Percentiles rank a stretch among this genome's conserved stretches.
These are phyloP conservation scores for Cercophora samala DNA, from an alignment of 495 filamentous ascomycete genomes.

Conservation along the genomic window DNA sequence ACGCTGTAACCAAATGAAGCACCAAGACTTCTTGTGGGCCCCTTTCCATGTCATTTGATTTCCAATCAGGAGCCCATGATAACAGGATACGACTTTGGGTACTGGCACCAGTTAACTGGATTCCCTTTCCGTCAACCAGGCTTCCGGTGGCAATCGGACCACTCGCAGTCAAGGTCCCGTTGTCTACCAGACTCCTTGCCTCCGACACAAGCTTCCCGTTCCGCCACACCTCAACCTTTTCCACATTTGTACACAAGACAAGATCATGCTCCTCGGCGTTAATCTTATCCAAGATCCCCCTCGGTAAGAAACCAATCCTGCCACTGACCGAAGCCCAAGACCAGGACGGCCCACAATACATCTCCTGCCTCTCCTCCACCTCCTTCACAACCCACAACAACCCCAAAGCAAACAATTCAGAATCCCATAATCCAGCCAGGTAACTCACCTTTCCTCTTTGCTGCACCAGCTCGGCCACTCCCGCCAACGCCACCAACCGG, in stretches of 20 bases:
- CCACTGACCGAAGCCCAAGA: slow-evolving; percentile 17
- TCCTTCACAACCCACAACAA: slow-evolving; percentile 6
- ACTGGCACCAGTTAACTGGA: not conserved
- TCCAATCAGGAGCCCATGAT: not conserved
- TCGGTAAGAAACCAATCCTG: not conserved
- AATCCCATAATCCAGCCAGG: not conserved
- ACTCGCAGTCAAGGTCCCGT: not conserved
- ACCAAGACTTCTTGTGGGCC: not conserved
- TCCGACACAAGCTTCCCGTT: slow-evolving; percentile 5
- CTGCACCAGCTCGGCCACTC: slow-evolving; percentile 12
- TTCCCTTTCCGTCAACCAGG: not conserved
- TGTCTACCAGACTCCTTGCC: slow-evolving; percentile 5
- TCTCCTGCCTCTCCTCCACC: not conserved
- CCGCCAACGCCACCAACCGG: slow-evolving; percentile 17
- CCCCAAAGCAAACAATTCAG: not conserved
- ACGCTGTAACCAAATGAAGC: not conserved
- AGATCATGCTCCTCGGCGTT: not conserved
- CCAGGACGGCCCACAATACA: slow-evolving; percentile 18
- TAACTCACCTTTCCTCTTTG: not conserved
- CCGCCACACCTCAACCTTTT: slow-evolving; percentile 6
- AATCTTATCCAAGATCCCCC: not conserved
- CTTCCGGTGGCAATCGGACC: not conserved
- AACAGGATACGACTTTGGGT: not conserved
- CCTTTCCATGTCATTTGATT: not conserved
- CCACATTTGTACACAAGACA: not conserved